Evolutionary conservation across 257 asterid species (phyloP).

Genomic region (Nicotiana sylvestris): DNA sequence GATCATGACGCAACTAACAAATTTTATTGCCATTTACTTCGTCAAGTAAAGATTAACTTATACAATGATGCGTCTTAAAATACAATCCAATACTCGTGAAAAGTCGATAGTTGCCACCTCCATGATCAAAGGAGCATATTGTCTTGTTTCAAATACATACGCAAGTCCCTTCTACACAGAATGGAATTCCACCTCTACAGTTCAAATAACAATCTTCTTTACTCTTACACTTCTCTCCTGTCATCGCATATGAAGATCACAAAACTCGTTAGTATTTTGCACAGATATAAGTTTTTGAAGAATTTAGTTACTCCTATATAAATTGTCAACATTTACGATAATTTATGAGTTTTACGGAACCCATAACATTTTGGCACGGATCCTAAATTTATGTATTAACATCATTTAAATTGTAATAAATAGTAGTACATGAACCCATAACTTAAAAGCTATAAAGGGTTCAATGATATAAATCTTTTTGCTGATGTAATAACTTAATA

Average conservation of each 20-base stretch:
- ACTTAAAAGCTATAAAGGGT: too few species aligned
- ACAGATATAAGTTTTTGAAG: not conserved
- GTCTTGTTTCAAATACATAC: not conserved
- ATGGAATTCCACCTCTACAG: not conserved
- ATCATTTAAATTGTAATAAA: too few species aligned
- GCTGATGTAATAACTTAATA: too few species aligned
- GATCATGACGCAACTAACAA: not conserved
- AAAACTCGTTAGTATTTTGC: not conserved
- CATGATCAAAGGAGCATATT: not conserved
- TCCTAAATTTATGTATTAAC: too few species aligned
- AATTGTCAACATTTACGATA: too few species aligned
- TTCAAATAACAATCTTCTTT: not conserved
- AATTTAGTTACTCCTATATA: too few species aligned
- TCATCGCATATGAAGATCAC: not conserved
- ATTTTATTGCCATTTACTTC: not conserved
- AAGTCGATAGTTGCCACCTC: not conserved
- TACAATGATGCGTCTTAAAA: not conserved
- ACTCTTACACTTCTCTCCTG: not conserved
- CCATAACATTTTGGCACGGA: accelerated
- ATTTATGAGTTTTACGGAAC: too few species aligned
- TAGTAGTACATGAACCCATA: too few species aligned
- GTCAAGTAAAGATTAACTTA: not conserved
- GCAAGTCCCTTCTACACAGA: not conserved
- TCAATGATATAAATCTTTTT: too few species aligned
- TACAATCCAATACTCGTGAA: not conserved